Base-by-base conservation (phyloP, 768 basidiomycete species). In the Rhizopogon vesiculosus region DNA sequence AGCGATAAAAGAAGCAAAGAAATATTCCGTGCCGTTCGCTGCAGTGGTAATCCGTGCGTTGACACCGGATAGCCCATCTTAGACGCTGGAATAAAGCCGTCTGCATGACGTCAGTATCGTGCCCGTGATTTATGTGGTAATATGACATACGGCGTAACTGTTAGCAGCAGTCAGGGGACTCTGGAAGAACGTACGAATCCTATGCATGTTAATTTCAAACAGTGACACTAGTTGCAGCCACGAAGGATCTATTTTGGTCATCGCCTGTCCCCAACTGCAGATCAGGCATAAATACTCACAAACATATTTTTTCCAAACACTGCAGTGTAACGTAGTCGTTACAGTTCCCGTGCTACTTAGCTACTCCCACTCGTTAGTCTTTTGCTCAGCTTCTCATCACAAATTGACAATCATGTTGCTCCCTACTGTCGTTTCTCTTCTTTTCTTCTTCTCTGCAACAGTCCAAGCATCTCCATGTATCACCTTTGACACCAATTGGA, bases 401-500 rank as follows among this genome's bases (percentile, higher is more conserved):
- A 48, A 48, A 25, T 25, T 25, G 25, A 25, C 45, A 57, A 60
- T 51, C 56, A 79, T 77, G 77, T 61, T 75, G 56, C 52, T 57
- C 42, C 72, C 66, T 61, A 79, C 78, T 65, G 58, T 76, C 73
- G 78, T 68, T 80, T 72, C 77, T 82, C 81, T 83, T 82, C 80
- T 79, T 33, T 65, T 75, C 44, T 64, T 77, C 54, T 72, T 70
- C 52, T 65, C 72, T 12, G 55, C 64, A 7, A 55, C 66, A 40
- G 74, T 76, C 56, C 67, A 62, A 35, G 72, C 77, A 2, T 70
- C 72, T 16, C 77, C 85, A 3, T 96, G 93, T 66, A 76, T 93
- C 40, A 80, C 86, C 19, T 94, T 95, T 66, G 93, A 96, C 65
- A 64, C 76, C 42, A 74, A 72, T 62, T 93, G 87, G 84, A 92